phyloP scores from a whole-genome alignment of 2,329 filamentous ascomycete species.

The Xylaria sp. region DNA sequence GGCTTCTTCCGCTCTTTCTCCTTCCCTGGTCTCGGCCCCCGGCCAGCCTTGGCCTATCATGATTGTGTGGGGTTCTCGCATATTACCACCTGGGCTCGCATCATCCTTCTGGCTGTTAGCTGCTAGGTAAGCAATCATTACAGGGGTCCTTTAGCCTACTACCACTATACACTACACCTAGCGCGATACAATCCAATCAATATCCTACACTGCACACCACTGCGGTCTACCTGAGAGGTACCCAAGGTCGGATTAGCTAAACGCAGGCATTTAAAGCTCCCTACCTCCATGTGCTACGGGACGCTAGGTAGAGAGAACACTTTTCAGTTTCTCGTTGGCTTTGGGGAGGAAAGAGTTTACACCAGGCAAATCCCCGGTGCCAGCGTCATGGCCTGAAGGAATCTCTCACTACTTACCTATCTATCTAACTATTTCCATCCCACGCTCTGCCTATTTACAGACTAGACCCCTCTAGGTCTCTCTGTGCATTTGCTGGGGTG shows the following conservation, averaged over 20 bases:
- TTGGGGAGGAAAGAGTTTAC: slow-evolving; percentile 20
- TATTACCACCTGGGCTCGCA: not conserved
- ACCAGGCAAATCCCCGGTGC: slow-evolving; percentile 10
- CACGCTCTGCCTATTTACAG: not conserved
- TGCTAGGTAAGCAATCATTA: not conserved
- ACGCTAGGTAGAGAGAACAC: slow-evolving; percentile 36
- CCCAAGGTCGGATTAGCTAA: not conserved
- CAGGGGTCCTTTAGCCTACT: slow-evolving; percentile 4
- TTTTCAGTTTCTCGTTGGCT: slow-evolving; percentile 38
- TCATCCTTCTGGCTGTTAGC: not conserved
- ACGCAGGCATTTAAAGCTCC: not conserved
- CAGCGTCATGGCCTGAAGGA: slow-evolving; percentile 23
- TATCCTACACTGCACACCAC: not conserved
- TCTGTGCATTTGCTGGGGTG: not conserved
- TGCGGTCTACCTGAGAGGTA: not conserved
- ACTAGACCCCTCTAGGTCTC: not conserved
- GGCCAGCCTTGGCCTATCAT: not conserved
- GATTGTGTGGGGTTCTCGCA: slow-evolving; percentile 23
- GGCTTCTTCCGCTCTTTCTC: not conserved
- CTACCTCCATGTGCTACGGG: not conserved
- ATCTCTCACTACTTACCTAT: not conserved
- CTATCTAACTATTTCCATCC: slow-evolving; percentile 3
- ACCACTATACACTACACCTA: not conserved
- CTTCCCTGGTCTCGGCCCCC: not conserved
- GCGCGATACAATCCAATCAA: not conserved